Evolutionary conservation across 345 rosid genomes (phyloP), one percentile per base, ranked within the genome.

Genomic region (Dipteronia sinensis): DNA sequence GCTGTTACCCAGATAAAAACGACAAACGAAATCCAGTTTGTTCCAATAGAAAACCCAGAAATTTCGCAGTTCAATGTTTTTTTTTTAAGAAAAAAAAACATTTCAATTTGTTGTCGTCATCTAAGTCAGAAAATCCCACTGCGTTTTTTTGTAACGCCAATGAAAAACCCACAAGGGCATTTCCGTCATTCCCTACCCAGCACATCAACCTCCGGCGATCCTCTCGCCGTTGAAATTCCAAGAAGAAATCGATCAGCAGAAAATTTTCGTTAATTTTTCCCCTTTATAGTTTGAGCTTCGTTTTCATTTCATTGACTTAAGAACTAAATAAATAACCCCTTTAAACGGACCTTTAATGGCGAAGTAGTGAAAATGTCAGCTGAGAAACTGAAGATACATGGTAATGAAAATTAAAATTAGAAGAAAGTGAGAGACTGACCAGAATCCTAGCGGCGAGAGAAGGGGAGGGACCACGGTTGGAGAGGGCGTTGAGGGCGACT

Each of bases 391-490:
- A 13, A 12, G 67, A 55, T 42, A 11, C 12, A 10, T 46, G 49
- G 2, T 8, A 46, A 46, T 2, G 13, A 46, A 46, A 46, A 15
- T 17, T 66, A 40, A n/a, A 67, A 56, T 19, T 20, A 65, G 65
- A 17, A 56, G 42, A 6, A 13, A n/a, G 74, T 7, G 49, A 27
- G 67, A 0, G 47, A 77, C 94, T 17, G 75, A 96, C 99, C 87
- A 96, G 90, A 86, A 96, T 94, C 82, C 99, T 89, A 59, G 99
- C 97, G 79, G 99, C 99, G 55, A 96, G 98, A 46, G 99, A 96
- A 84, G 93, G 93, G 67, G 99, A 96, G 67, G 97, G 98, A 20
- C 98, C 98, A 67, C 97, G 95, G 81, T 89, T 83, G 68, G 99
- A 94, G 84, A 96, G 97, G 0, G 99, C 90, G 83, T 75, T 83